phyloP scores from a whole-genome alignment of 1,284 basidiomycete species.

The Sanghuangporus weigelae region DNA sequence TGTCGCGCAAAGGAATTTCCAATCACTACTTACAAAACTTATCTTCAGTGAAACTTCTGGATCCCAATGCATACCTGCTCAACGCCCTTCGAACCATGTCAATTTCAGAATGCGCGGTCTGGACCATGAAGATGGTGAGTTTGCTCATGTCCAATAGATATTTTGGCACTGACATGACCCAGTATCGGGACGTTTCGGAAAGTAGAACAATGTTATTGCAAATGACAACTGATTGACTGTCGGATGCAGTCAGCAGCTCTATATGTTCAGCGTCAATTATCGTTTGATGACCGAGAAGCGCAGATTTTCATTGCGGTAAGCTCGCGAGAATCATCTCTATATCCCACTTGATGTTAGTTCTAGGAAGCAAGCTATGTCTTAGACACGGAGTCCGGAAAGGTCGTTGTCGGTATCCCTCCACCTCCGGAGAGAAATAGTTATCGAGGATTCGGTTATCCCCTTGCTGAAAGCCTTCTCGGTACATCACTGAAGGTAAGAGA shows the following conservation, averaged over 20 bases:
- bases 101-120: constrained; percentile 5
- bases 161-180: not conserved
- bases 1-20: not conserved
- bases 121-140: constrained; percentile 4
- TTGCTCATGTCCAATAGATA: not conserved
- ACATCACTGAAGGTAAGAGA: constrained; percentile 32
- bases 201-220: constrained; percentile 3
- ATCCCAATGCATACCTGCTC: constrained; percentile 1
- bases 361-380: constrained; percentile 42
- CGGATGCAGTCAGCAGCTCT: constrained; percentile 28
- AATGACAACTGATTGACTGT: not conserved
- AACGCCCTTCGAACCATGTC: constrained; percentile 1
- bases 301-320: constrained; percentile 49
- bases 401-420: constrained; percentile 42
- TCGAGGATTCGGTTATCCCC: constrained; percentile 37
- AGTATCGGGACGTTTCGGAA: constrained; percentile 44
- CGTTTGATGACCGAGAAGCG: constrained; percentile 35
- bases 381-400: constrained; percentile 37
- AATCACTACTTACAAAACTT: not conserved
- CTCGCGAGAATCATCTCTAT: not conserved
- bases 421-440: constrained; percentile 30
- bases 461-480: constrained; percentile 37
- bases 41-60: constrained; percentile 6
- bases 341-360: not conserved
- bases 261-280: constrained; percentile 43